Percentiles rank a stretch among this genome's conserved stretches.
Evolutionary conservation across 352 stramenopile genomes (phyloP).

Genomic region (Phytophthora pisi): DNA sequence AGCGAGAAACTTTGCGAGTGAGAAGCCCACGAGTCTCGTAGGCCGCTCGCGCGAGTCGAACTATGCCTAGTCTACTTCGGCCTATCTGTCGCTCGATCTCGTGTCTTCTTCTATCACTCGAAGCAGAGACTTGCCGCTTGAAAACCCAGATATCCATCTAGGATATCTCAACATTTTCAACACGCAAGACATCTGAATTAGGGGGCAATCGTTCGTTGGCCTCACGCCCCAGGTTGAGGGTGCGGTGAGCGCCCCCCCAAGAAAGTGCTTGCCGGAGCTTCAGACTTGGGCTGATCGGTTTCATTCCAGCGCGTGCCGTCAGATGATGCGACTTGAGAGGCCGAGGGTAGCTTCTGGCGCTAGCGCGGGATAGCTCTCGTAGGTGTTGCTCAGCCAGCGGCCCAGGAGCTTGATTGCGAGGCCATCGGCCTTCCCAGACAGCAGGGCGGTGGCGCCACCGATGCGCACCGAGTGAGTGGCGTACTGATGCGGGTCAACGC

Average conservation of each 20-base stretch:
- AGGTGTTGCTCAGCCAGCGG: not conserved
- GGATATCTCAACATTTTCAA: not conserved
- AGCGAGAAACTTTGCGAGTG: no score
- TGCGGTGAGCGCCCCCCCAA: not conserved
- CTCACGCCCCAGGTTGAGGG: conserved; percentile 2
- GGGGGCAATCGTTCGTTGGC: not conserved
- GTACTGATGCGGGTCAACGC: not conserved
- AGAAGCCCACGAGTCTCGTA: not conserved
- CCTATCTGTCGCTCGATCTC: not conserved
- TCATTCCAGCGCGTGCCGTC: not conserved
- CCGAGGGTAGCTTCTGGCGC: not conserved
- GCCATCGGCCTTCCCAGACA: not conserved
- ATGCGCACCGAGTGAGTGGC: not conserved
- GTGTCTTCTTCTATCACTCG: not conserved
- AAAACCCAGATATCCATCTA: not conserved
- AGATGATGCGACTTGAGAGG: not conserved
- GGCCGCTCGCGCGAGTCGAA: no score
- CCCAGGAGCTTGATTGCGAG: not conserved
- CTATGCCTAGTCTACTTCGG: not conserved
- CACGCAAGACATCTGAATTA: conserved; percentile 3
- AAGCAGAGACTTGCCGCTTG: conserved; percentile 2
- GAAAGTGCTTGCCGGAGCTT: not conserved
- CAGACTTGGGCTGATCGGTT: not conserved
- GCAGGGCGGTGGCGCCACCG: not conserved
- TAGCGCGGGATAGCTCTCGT: not conserved